Evolutionary conservation across 805 yeast genomes (phyloP), one percentile per base, ranked within the genome.

Genomic region (Barnettozyma sucrosica): DNA sequence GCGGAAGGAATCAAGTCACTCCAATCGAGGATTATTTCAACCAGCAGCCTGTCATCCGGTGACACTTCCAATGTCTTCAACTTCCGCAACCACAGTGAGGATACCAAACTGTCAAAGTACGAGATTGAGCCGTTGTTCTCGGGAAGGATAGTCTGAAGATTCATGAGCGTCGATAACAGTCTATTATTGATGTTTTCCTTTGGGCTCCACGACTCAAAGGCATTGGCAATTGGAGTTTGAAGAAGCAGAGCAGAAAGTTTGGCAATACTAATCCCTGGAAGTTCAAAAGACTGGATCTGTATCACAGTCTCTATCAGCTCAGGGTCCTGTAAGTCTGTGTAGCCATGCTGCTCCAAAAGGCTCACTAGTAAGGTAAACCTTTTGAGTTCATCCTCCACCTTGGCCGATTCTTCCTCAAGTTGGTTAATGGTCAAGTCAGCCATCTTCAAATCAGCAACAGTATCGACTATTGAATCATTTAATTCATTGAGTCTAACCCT

Each of bases 121-220:
- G 59, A 46, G 20, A 55, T 39, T 47, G 55, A 50, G 26, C 52
- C 55, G 9, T 14, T 16, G 5, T 36, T 10, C 13, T 37, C 38
- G 3, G 57, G 51, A 1, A 57, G 13, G 2, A 59, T 23, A 0
- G 47, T 42, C n/a, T 54, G 57, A 68, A 68, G 66, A 3, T 49
- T 49, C 0, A 50, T n/a, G 13, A 74, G 50, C 4, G 52, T 50
- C 19, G 65, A 69, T 0, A 66, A 51, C 11, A 72, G 44, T 2
- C 50, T 48, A 1, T 64, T 58, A 9, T 58, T 52, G 2, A 65
- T 61, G 3, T 66, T 62, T 8, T 72, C 54, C 13, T 63, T 51
- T 0, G 75, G 71, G 36, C 66, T 58, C 77, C 80, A 76, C 2
- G 48, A 39, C 5, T 1, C 51, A 54, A 21, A 73, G 51, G 7